Evolutionary conservation across 257 asterid species (phyloP).

Genomic region (Forsythia viridissima): DNA sequence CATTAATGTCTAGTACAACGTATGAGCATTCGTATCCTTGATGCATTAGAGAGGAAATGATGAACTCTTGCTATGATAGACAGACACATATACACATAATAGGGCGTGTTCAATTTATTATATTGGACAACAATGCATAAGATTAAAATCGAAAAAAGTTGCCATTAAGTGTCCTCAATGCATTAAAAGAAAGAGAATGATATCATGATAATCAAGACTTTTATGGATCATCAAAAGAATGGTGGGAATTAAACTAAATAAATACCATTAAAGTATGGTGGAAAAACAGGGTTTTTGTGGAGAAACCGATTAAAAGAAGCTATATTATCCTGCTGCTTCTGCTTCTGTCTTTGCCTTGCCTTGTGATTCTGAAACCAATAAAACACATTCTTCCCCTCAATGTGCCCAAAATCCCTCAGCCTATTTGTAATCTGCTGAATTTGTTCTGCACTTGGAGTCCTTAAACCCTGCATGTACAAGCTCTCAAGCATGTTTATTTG

Average conservation of each 20-base stretch:
- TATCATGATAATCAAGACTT: too few relatives aligned
- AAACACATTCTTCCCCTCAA: conserved; percentile 87
- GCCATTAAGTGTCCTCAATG: too few relatives aligned
- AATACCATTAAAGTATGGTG: conserved; percentile 52
- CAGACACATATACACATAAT: not conserved
- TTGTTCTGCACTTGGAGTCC: conserved; percentile 84
- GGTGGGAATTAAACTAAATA: not conserved
- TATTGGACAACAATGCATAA: not conserved
- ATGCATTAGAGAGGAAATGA: too few relatives aligned
- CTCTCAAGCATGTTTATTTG: conserved; percentile 79
- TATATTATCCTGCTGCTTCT: conserved; percentile 43
- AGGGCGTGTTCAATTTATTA: not conserved
- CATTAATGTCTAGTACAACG: too few relatives aligned
- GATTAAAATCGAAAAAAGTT: not conserved
- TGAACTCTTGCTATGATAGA: too few relatives aligned
- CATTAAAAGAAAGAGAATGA: too few relatives aligned
- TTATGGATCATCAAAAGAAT: not conserved
- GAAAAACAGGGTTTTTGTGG: conserved; percentile 33
- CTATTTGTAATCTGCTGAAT: conserved; percentile 68
- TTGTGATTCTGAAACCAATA: conserved; percentile 95
- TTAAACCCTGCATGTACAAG: conserved; percentile 65
- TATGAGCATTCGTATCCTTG: too few relatives aligned
- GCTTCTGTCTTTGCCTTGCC: conserved; percentile 87
- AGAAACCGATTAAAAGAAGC: conserved; percentile 49
- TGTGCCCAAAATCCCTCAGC: conserved; percentile 66